Evolutionary conservation across 73 alveolate species (phyloP).

Genomic region (Uronychia binucleata): DNA sequence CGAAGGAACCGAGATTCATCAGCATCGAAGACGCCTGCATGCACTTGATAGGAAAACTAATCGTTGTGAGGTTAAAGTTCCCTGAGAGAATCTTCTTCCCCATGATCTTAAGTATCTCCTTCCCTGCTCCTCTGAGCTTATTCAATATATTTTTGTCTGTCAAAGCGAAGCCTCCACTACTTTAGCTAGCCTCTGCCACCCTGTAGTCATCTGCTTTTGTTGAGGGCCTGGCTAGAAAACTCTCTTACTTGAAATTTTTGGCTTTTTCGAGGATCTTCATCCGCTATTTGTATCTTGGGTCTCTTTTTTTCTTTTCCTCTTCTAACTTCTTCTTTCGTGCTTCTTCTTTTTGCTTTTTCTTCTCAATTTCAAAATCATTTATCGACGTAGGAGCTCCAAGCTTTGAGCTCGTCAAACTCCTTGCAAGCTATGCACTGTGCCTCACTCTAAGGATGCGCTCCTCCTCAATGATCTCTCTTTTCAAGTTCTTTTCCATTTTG

Average conservation of each 20-base stretch:
- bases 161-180: constrained; percentile 72
- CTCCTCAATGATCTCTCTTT: constrained; percentile 1
- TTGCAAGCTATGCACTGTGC: background rate
- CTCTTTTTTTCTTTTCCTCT: background rate
- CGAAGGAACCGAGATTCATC: constrained; percentile 46
- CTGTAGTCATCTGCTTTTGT: constrained; percentile 63
- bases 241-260: background rate
- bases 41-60: constrained; percentile 84
- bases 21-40: constrained; percentile 75
- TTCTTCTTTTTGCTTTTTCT: constrained; percentile 4
- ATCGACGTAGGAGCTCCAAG: background rate
- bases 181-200: constrained; percentile 58
- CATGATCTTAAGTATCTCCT: constrained; percentile 71
- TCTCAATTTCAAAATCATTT: background rate
- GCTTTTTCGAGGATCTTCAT: constrained; percentile 9
- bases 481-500: background rate
- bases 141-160: constrained; percentile 46
- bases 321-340: background rate
- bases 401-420: constrained; percentile 6
- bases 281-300: background rate
- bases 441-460: background rate
- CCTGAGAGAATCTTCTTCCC: constrained; percentile 82
- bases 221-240: background rate
- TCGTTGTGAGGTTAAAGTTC: constrained; percentile 68
- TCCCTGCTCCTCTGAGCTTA: constrained; percentile 74